These are phyloP conservation scores for Tympanopsis confertula DNA, from an alignment of 2,329 filamentous ascomycete species.

Conservation along the genomic window DNA sequence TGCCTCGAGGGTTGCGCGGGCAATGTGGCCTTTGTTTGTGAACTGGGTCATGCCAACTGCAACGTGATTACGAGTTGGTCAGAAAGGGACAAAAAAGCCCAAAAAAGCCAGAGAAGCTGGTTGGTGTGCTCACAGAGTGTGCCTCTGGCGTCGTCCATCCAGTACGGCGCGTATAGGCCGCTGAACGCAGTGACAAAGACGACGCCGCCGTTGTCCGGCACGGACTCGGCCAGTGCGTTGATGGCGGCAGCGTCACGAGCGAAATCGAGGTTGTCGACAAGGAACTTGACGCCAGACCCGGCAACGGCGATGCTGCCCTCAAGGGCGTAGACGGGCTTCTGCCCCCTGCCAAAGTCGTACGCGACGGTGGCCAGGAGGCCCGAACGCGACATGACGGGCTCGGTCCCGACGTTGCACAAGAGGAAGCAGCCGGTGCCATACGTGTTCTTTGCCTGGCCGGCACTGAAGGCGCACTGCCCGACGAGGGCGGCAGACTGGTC, in stretches of 20 bases:
- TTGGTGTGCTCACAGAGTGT: conserved; percentile 55
- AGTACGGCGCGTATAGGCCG: conserved; percentile 84
- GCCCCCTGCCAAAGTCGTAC: conserved; percentile 60
- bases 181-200: conserved; percentile 85
- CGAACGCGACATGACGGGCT: conserved; percentile 74
- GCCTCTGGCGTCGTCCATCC: conserved; percentile 85
- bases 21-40: conserved; percentile 76
- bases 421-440: conserved; percentile 86
- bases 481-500: conserved; percentile 81
- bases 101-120: not conserved
- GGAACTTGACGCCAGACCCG: conserved; percentile 68
- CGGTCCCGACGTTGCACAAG: conserved; percentile 75
- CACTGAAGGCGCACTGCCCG: conserved; percentile 72
- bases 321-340: conserved; percentile 62
- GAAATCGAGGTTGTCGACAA: conserved; percentile 52
- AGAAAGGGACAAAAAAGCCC: not conserved
- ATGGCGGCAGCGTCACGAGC: conserved; percentile 37
- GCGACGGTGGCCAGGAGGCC: conserved; percentile 79
- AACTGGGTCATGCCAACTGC: conserved; percentile 72
- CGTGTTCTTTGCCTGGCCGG: conserved; percentile 79
- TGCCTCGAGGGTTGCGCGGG: conserved; percentile 78
- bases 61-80: not conserved
- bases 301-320: conserved; percentile 78
- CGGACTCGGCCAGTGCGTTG: conserved; percentile 35
- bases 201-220: conserved; percentile 67